Percentiles rank a stretch among this genome's conserved stretches.
Conservation (phyloP, 257 asterid species). For the Nicotiana tomentosiformis region DNA sequence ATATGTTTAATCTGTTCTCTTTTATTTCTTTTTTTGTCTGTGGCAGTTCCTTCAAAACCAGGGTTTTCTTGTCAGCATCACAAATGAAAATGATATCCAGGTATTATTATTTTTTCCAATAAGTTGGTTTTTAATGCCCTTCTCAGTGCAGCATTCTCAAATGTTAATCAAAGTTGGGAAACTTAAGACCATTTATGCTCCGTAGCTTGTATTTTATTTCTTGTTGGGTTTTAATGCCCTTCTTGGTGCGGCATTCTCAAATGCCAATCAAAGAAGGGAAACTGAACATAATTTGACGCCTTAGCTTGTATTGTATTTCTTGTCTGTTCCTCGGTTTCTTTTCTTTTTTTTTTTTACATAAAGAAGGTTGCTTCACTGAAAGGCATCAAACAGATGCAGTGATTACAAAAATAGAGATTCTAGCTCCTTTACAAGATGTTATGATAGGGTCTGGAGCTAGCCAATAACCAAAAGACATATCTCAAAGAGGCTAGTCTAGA, state of each 20-base stretch:
- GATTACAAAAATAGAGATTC: too few species aligned
- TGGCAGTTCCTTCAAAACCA: slow-evolving; percentile 87
- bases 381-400: too few species aligned
- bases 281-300: background rate
- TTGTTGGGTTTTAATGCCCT: background rate
- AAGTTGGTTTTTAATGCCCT: background rate
- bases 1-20: slow-evolving; percentile 11
- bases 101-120: slow-evolving; percentile 21
- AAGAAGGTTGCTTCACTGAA: too few species aligned
- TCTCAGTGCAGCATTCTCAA: background rate
- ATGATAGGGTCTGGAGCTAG: too few species aligned
- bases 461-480: too few species aligned
- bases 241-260: background rate
- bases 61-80: slow-evolving; percentile 70
- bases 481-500: too few species aligned
- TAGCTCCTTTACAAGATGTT: too few species aligned
- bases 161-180: background rate
- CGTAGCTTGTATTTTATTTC: background rate
- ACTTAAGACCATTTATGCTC: background rate
- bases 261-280: background rate
- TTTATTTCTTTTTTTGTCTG: slow-evolving; percentile 7
- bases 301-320: background rate
- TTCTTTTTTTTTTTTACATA: too few species aligned
- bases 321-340: background rate
- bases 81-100: slow-evolving; percentile 76